Evolutionary conservation across 2,329 filamentous ascomycete species (phyloP).

Genomic region (Calonectria hawksworthii): DNA sequence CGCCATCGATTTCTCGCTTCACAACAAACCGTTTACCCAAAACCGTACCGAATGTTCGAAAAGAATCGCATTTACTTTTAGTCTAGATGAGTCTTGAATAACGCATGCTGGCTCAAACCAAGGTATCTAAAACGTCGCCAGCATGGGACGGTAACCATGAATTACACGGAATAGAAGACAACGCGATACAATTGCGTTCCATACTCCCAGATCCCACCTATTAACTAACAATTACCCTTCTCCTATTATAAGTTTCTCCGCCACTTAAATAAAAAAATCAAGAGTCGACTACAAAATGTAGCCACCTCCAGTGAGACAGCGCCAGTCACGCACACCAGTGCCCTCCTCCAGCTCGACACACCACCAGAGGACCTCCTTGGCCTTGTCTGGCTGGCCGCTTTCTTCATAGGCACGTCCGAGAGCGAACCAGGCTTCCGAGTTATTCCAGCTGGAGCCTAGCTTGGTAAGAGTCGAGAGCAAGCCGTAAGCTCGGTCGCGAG

Average conservation of each 20-base stretch:
- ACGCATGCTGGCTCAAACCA: constrained; percentile 13
- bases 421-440: constrained; percentile 92
- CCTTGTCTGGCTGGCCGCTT: constrained; percentile 86
- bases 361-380: constrained; percentile 97
- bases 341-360: constrained; percentile 95
- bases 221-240: background rate
- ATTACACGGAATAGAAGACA: constrained; percentile 1
- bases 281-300: constrained; percentile 64
- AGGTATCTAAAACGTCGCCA: constrained; percentile 28
- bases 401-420: constrained; percentile 90
- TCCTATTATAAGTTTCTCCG: background rate
- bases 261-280: background rate
- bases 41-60: background rate
- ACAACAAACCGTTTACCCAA: background rate
- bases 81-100: constrained; percentile 7
- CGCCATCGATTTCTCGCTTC: background rate
- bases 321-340: constrained; percentile 84
- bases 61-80: constrained; percentile 8
- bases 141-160: constrained; percentile 19
- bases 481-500: constrained; percentile 89
- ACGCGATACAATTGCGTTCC: background rate
- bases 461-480: constrained; percentile 88
- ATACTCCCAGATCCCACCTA: background rate
- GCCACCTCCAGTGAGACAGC: constrained; percentile 74
- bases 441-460: constrained; percentile 89